Base-by-base conservation (phyloP, 225 moss, liverwort and hornwort species). In the Physcomitrellopsis africana region DNA sequence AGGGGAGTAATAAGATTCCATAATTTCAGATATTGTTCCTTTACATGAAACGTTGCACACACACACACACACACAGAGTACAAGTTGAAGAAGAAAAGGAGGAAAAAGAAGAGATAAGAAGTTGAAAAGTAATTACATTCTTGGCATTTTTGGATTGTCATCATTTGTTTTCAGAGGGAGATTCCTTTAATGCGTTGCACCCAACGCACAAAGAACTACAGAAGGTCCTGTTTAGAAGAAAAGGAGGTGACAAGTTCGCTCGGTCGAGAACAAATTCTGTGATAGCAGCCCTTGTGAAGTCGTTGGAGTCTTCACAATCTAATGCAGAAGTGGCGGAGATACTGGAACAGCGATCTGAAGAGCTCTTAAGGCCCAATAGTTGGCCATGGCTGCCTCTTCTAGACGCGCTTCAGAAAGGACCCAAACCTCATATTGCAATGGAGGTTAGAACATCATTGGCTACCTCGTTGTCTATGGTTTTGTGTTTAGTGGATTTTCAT, bases 371-470 rank as follows among this genome's bases (percentile, higher is more conserved):
- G 3, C 77, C 88, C 14, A 82, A 73, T 71, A 86, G 87, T 65
- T 99, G 92, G 93, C 99, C 99, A 29, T 99, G 99, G 99, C 61
- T 99, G 65, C 89, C 89, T 41, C 88, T 99, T 42, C 67, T 95
- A 51, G 99, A 95, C 48, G 99, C 99, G 5, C 81, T 99, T 82
- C 95, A 99, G 72, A 90, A 81, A 73, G 99, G 99, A 20, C 93
- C 95, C 16, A 99, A 93, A 79, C 92, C 94, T 52, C 86, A 89
- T 63, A 79, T 95, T 32, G 90, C 95, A 19, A 86, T 99, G 75
- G 89, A 99, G 93, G 97, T 99, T 60, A 78, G 85, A 19, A 77
- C 32, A 63, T 69, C 32, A 32, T 19, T 43, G 60, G 3, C 37
- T 45, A 53, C 69, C 20, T 18, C 27, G 2, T 23, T 69, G 15